A percentile compares a stretch with the other conserved stretches of the same genome.
Evolutionary conservation across 495 filamentous ascomycete genomes (phyloP).

Genomic region (Aspergillus carlsbadensis): DNA sequence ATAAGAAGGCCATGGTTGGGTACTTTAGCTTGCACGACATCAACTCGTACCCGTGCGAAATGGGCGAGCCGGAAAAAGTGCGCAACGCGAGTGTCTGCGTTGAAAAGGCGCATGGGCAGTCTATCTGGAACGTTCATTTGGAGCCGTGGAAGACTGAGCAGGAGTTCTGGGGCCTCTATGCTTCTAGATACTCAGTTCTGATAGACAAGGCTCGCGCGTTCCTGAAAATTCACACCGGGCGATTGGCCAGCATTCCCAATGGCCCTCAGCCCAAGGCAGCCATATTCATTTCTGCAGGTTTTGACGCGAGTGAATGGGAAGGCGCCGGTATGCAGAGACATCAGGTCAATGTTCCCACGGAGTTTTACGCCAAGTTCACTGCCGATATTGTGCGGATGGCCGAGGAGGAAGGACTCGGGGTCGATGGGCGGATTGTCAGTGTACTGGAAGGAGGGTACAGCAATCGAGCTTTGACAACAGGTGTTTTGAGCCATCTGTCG

Average conservation of each 20-base stretch:
- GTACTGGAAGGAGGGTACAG: constrained; percentile 96
- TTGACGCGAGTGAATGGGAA: constrained; percentile 96
- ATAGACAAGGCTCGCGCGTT: constrained; percentile 79
- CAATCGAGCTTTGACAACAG: constrained; percentile 82
- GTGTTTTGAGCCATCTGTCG: constrained; percentile 83
- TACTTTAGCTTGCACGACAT: constrained; percentile 98
- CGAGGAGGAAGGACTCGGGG: constrained; percentile 72
- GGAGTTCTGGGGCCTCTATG: constrained; percentile 89
- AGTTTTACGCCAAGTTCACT: constrained; percentile 91
- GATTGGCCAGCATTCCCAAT: constrained; percentile 51
- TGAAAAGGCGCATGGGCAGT: constrained; percentile 87
- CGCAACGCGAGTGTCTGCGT: constrained; percentile 89
- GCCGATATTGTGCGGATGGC: constrained; percentile 79
- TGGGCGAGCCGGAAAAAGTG: constrained; percentile 84
- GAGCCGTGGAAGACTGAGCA: constrained; percentile 76
- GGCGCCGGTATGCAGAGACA: constrained; percentile 90
- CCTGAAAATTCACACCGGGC: constrained; percentile 64
- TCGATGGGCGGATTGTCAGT: constrained; percentile 84
- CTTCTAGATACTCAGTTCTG: constrained; percentile 68
- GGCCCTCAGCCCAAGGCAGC: constrained; percentile 68
- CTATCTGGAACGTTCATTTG: constrained; percentile 94
- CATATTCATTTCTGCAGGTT: constrained; percentile 92
- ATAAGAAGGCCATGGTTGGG: constrained; percentile 82
- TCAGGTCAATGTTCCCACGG: constrained; percentile 90
- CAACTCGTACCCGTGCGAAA: constrained; percentile 94